Conservation (phyloP, 306 rosid genomes). For the Carpinus viminea region DNA sequence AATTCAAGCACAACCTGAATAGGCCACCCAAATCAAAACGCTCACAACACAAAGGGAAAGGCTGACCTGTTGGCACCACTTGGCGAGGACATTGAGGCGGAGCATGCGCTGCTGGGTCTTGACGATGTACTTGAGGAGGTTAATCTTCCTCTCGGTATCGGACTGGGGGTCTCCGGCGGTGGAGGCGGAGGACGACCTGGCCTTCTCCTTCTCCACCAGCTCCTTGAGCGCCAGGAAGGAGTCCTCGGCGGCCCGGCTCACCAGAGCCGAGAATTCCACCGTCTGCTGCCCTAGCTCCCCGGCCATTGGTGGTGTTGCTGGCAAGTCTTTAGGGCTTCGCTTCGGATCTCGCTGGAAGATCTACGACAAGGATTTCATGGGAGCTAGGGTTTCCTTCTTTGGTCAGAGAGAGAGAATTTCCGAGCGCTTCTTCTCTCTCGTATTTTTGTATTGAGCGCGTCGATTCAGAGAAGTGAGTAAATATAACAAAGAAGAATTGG, state of each 20-base stretch:
- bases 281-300: slow-evolving; percentile 95
- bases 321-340: not conserved
- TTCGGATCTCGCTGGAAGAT: not conserved
- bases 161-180: slow-evolving; percentile 52
- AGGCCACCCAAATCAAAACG: not conserved
- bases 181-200: not conserved
- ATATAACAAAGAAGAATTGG: too few relatives aligned
- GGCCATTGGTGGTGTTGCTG: slow-evolving; percentile 51
- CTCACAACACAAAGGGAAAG: not conserved
- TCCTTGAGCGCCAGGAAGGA: slow-evolving; percentile 74
- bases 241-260: slow-evolving; percentile 81
- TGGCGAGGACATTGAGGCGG: slow-evolving; percentile 89
- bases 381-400: not conserved
- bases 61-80: slow-evolving; percentile 93
- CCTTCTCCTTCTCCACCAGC: slow-evolving; percentile 70
- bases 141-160: slow-evolving; percentile 81
- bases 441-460: not conserved
- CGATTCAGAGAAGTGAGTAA: not conserved
- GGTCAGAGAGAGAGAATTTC: not conserved
- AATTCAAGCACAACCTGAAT: not conserved
- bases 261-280: slow-evolving; percentile 84
- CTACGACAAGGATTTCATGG: not conserved
- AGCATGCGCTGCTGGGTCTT: slow-evolving; percentile 98
- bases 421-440: not conserved
- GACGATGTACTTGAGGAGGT: slow-evolving; percentile 74